A percentile compares a stretch with the other conserved stretches of the same genome.
Evolutionary conservation across 352 stramenopile genomes (phyloP).

Genomic region (Phytophthora citricola): DNA sequence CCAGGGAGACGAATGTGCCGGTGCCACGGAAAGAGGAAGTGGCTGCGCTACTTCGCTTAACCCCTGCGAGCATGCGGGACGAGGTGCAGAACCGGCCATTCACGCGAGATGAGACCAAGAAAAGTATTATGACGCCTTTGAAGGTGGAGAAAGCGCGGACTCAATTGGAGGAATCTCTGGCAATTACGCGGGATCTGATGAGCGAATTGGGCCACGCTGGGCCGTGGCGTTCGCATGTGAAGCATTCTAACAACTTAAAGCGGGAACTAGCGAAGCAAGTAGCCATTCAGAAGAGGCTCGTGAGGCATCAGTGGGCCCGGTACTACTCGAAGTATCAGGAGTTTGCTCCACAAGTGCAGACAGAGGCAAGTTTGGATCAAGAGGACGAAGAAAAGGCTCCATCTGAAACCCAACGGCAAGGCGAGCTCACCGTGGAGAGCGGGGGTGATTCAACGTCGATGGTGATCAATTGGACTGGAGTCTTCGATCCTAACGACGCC

Average conservation of each 20-base stretch:
- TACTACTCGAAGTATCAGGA: conserved; percentile 62
- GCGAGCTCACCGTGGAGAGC: conserved; percentile 15
- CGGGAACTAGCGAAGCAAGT: conserved; percentile 58
- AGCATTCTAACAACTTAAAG: conserved; percentile 72
- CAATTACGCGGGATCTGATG: conserved; percentile 58
- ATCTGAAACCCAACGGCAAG: conserved; percentile 18
- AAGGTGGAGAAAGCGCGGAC: conserved; percentile 37
- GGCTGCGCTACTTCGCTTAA: conserved; percentile 45
- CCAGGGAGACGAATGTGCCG: neutral
- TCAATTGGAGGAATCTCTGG: conserved; percentile 59
- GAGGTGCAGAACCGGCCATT: conserved; percentile 45
- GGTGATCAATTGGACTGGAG: conserved; percentile 38
- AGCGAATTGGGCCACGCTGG: conserved; percentile 60
- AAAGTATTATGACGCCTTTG: conserved; percentile 36
- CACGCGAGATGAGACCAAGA: conserved; percentile 39
- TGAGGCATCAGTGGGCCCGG: conserved; percentile 65
- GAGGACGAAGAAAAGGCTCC: conserved; percentile 5
- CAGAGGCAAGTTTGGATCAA: neutral
- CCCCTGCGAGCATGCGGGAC: conserved; percentile 50
- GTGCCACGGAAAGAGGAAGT: conserved; percentile 40
- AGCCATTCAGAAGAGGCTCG: conserved; percentile 59
- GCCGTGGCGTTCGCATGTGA: conserved; percentile 67
- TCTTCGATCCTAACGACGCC: conserved; percentile 53
- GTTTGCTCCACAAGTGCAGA: conserved; percentile 8
- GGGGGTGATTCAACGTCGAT: conserved; percentile 9